phyloP scores from a whole-genome alignment of 164 flowering plant genomes.

The Umbellularia californica region DNA sequence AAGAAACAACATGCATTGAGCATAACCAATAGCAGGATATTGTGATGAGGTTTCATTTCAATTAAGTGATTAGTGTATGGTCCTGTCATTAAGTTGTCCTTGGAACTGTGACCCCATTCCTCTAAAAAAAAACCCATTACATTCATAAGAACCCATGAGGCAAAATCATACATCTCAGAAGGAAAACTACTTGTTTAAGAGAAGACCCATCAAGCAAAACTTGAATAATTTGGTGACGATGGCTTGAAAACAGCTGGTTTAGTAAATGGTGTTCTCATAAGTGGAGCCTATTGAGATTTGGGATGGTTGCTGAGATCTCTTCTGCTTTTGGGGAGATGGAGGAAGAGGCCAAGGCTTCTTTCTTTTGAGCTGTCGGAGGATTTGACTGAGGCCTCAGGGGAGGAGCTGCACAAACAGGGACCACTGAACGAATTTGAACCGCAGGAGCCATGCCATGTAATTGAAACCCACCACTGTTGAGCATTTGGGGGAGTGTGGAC shows the following conservation, averaged over 20 bases:
- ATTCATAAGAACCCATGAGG: constrained; percentile 5
- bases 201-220: constrained; percentile 5
- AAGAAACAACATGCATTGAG: neutral
- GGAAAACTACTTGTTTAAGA: constrained; percentile 3
- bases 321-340: constrained; percentile 5
- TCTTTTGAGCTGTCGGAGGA: constrained; percentile 10
- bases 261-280: neutral
- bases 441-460: constrained; percentile 38
- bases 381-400: constrained; percentile 20
- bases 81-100: neutral
- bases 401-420: constrained; percentile 50
- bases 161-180: constrained; percentile 10
- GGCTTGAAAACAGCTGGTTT: constrained; percentile 1
- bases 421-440: constrained; percentile 47
- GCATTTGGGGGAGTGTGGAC: constrained; percentile 7
- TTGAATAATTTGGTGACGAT: constrained; percentile 2
- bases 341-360: constrained; percentile 15
- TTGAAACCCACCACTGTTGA: constrained; percentile 5
- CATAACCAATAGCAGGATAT: neutral
- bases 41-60: neutral
- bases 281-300: constrained; percentile 12
- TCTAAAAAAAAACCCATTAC: neutral
- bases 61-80: neutral
- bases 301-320: constrained; percentile 4
- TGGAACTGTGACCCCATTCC: neutral